Percentiles rank a stretch among this genome's conserved stretches.
These are phyloP conservation scores for Pythium brachiatum DNA, from an alignment of 352 stramenopile genomes.

Conservation along the genomic window DNA sequence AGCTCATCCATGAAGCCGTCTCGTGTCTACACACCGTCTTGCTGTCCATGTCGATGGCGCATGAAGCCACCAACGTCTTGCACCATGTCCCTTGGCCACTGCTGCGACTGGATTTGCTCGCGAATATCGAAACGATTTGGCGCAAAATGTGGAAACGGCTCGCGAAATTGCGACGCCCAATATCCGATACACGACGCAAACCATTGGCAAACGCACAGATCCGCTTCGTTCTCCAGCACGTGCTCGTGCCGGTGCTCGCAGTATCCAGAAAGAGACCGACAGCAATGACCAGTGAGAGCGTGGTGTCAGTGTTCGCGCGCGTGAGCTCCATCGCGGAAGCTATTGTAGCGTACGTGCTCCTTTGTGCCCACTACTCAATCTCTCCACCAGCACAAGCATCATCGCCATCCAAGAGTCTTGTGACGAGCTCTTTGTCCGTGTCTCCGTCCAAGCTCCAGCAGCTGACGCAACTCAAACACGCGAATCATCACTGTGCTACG, in stretches of 20 bases:
- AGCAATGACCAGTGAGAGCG: not conserved
- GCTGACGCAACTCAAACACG: not conserved
- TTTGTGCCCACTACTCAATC: conserved; percentile 37
- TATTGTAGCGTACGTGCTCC: conserved; percentile 41
- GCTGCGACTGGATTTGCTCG: conserved; percentile 52
- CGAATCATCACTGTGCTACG: not conserved
- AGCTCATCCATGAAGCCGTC: conserved; percentile 37
- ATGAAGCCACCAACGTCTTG: conserved; percentile 29
- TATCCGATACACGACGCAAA: conserved; percentile 13
- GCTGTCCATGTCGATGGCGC: conserved; percentile 33
- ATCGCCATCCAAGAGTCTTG: not conserved
- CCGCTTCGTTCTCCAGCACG: conserved; percentile 33
- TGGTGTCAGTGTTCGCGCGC: conserved; percentile 19
- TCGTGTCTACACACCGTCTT: conserved; percentile 39
- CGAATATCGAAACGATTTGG: conserved; percentile 29
- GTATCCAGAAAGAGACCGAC: not conserved
- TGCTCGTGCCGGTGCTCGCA: conserved; percentile 15
- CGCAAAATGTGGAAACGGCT: conserved; percentile 42
- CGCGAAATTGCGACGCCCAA: conserved; percentile 27
- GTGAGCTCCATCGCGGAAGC: conserved; percentile 49
- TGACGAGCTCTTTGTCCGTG: not conserved
- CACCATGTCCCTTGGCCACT: conserved; percentile 38
- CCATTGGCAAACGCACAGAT: conserved; percentile 33
- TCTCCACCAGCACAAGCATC: not conserved
- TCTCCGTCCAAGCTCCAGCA: not conserved